Conservation (phyloP, 2,329 filamentous ascomycete species). For the Xylaria hypoxylon region DNA sequence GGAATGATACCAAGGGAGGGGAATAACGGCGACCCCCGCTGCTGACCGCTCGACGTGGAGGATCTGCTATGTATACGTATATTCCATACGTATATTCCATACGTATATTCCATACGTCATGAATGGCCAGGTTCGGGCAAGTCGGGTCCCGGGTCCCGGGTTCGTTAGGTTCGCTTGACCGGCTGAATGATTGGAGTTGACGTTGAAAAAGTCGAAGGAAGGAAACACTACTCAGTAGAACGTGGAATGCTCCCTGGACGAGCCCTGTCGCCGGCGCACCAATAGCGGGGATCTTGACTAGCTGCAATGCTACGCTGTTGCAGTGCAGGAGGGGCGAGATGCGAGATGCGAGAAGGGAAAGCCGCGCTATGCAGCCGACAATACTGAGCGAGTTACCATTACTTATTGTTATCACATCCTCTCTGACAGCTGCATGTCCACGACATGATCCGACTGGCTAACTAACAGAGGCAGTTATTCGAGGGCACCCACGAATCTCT, state of each 20-base stretch:
- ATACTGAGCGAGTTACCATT: not conserved
- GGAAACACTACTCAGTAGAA: conserved; percentile 1
- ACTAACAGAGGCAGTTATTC: not conserved
- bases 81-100: not conserved
- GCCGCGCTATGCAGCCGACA: conserved; percentile 31
- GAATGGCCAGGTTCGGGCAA: not conserved
- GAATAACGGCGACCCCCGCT: not conserved
- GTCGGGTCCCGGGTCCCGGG: conserved; percentile 2
- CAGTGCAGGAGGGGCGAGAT: conserved; percentile 11
- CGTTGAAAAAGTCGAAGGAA: not conserved
- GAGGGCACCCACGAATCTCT: conserved; percentile 4
- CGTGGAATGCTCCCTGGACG: conserved; percentile 5
- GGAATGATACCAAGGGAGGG: not conserved
- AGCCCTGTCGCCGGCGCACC: conserved; percentile 18
- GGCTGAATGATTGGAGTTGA: conserved; percentile 3
- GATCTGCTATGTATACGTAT: conserved; percentile 7
- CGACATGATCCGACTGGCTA: conserved; percentile 20
- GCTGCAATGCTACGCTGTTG: conserved; percentile 29
- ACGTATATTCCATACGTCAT: conserved; percentile 2
- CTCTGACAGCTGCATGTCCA: not conserved
- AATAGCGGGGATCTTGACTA: conserved; percentile 21
- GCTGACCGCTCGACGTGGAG: not conserved
- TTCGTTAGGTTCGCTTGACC: conserved; percentile 2
- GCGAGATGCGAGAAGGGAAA: conserved; percentile 18
- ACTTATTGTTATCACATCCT: not conserved